Percentiles rank a stretch among this genome's conserved stretches.
These are phyloP conservation scores for Akebia trifoliata DNA, from an alignment of 164 flowering plant genomes.

Conservation along the genomic window DNA sequence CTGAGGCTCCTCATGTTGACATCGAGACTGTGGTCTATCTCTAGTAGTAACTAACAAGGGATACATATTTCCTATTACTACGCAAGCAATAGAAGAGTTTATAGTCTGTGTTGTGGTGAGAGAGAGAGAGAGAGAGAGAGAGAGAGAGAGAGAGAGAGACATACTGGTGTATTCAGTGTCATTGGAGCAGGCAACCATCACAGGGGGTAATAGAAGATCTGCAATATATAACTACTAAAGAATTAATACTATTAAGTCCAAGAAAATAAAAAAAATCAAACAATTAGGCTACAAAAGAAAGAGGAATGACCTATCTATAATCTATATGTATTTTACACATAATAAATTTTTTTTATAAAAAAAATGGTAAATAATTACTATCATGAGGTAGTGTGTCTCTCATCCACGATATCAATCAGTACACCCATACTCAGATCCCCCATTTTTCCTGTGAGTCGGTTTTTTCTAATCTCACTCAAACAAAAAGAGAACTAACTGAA, in stretches of 20 bases:
- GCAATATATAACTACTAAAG: constrained; percentile 7
- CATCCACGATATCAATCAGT: constrained; percentile 68
- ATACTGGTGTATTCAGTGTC: constrained; percentile 78
- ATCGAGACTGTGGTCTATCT: no score
- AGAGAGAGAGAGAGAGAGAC: no score
- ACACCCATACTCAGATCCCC: constrained; percentile 55
- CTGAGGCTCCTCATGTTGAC: no score
- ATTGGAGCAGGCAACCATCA: constrained; percentile 49
- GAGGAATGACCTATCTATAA: background rate
- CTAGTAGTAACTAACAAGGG: no score
- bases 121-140: no score
- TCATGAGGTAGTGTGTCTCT: constrained; percentile 62
- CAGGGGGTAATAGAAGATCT: constrained; percentile 65
- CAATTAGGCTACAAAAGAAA: background rate
- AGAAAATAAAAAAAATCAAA: background rate
- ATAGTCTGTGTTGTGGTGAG: no score
- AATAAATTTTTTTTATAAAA: no score
- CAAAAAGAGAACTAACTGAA: no score
- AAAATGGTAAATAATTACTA: constrained; percentile 29
- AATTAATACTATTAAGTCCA: background rate
- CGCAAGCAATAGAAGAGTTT: no score
- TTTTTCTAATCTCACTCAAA: no score
- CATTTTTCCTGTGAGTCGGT: constrained; percentile 34
- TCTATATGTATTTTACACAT: background rate
- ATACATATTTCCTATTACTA: no score